Percentiles rank a stretch among this genome's conserved stretches.
Conservation (phyloP, 2,329 filamentous ascomycete genomes). For the Fusarium chlamydosporum region DNA sequence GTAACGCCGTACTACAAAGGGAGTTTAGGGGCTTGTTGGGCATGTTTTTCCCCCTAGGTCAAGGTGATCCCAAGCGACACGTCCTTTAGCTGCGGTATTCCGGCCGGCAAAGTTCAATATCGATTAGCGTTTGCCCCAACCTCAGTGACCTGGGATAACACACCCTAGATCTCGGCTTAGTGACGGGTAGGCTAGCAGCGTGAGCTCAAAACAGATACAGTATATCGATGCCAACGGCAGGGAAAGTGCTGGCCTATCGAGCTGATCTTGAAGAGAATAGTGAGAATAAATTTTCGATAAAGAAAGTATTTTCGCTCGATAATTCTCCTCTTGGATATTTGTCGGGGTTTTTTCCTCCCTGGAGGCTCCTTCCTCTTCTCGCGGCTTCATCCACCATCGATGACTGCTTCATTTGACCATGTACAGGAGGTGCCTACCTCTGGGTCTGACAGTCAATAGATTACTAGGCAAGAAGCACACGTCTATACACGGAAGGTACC, state of each 20-base stretch:
- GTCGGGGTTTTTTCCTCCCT: neutral
- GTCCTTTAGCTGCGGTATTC: constrained; percentile 33
- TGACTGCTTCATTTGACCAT: neutral
- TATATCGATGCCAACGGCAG: constrained; percentile 9
- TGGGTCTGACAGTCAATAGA: neutral
- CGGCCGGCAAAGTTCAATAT: constrained; percentile 46
- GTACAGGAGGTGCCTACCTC: neutral
- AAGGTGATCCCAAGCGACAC: constrained; percentile 33
- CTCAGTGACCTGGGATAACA: constrained; percentile 29
- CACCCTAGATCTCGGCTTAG: constrained; percentile 20
- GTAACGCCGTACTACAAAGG: constrained; percentile 21
- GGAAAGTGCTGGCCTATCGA: neutral
- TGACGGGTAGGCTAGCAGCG: constrained; percentile 23
- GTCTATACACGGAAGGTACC: neutral
- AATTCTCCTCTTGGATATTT: neutral
- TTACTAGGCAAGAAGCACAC: constrained; percentile 7
- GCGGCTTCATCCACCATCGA: neutral
- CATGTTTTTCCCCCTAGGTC: constrained; percentile 6
- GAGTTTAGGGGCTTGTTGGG: constrained; percentile 19
- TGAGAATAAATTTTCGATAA: neutral
- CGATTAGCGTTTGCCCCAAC: constrained; percentile 27
- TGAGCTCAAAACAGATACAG: constrained; percentile 27
- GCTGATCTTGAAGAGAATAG: neutral
- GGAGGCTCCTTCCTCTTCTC: neutral
- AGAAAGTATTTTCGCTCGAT: no score